phyloP scores from a whole-genome alignment of 768 basidiomycete species.

The Albatrellus ellisii region DNA sequence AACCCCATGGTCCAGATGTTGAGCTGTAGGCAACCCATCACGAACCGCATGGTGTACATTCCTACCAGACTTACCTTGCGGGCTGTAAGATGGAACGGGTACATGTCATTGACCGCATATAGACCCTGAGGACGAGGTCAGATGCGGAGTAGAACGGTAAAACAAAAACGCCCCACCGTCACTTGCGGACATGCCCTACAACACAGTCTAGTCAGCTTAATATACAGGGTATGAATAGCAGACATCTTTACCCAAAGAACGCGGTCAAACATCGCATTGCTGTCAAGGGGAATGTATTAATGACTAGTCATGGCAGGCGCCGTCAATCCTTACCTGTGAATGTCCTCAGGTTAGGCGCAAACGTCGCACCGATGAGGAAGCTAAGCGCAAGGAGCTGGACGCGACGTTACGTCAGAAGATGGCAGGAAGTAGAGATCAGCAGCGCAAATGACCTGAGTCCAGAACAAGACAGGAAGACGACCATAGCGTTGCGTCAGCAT shows the following conservation, averaged over 20 bases:
- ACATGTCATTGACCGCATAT: conserved; percentile 48
- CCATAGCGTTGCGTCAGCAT: conserved; percentile 52
- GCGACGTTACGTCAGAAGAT: conserved; percentile 10
- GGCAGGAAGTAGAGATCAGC: background rate
- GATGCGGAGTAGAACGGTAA: background rate
- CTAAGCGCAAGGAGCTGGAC: conserved; percentile 40
- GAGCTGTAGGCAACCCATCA: conserved; percentile 30
- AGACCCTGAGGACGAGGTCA: conserved; percentile 27
- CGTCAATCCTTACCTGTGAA: conserved; percentile 42
- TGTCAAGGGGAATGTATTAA: conserved; percentile 22
- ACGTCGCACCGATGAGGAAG: conserved; percentile 43
- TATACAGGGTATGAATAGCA: conserved; percentile 44
- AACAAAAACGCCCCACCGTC: conserved; percentile 21
- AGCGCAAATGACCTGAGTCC: conserved; percentile 40
- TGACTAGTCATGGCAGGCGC: conserved; percentile 18
- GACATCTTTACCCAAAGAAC: conserved; percentile 44
- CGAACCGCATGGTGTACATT: conserved; percentile 11
- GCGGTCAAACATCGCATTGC: conserved; percentile 46
- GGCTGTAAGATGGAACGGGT: conserved; percentile 58
- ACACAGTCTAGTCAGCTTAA: conserved; percentile 21
- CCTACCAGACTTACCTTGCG: conserved; percentile 31
- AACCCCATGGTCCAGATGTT: conserved; percentile 68
- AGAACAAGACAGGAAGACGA: conserved; percentile 54
- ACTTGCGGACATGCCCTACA: conserved; percentile 47
- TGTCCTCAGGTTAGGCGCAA: conserved; percentile 40